Conservation (phyloP, 1,284 basidiomycete genomes). For the Malassezia nana region DNA sequence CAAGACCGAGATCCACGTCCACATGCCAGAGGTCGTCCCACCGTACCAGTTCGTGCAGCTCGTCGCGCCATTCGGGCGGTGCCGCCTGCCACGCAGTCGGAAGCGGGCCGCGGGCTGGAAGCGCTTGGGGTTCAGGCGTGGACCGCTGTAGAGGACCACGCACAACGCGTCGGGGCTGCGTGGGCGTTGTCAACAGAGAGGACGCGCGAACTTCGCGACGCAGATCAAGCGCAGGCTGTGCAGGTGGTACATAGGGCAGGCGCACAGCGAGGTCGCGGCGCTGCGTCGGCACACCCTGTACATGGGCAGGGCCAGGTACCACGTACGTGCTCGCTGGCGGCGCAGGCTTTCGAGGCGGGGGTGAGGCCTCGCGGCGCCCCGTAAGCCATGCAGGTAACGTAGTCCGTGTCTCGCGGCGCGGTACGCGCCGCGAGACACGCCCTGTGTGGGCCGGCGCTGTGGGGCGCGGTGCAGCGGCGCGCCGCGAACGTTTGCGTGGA, state of each 20-base stretch:
- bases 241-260: constrained; percentile 3
- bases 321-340: background rate
- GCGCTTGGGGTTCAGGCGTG: background rate
- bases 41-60: background rate
- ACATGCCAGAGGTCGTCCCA: constrained; percentile 20
- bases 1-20: constrained; percentile 35
- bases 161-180: background rate
- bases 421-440: background rate
- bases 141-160: background rate
- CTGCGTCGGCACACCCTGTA: constrained; percentile 5
- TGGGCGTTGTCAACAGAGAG: background rate
- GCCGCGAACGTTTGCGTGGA: background rate
- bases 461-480: background rate
- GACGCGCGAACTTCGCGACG: background rate
- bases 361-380: background rate
- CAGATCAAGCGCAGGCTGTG: background rate
- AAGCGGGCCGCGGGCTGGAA: background rate
- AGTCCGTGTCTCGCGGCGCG: background rate
- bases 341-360: background rate
- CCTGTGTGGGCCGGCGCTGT: background rate
- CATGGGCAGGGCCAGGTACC: background rate
- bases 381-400: background rate
- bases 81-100: constrained; percentile 6
- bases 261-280: constrained; percentile 11
- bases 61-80: constrained; percentile 2